phyloP scores from a whole-genome alignment of 2,329 filamentous ascomycete species.

The Stachybotrys chartarum region DNA sequence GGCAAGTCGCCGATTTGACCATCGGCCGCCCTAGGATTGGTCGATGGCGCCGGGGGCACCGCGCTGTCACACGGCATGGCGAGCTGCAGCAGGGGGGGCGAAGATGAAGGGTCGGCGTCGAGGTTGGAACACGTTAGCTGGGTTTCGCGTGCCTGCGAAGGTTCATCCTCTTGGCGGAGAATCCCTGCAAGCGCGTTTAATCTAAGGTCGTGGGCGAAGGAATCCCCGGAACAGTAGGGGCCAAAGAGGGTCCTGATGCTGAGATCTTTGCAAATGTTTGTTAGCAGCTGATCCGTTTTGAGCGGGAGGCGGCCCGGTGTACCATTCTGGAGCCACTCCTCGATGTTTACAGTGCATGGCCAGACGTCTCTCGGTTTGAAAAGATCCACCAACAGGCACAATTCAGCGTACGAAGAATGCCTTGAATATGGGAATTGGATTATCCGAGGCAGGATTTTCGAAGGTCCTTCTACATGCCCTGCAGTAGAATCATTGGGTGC shows the following conservation, averaged over 20 bases:
- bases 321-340: slow-evolving; percentile 52
- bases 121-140: neutral
- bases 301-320: slow-evolving; percentile 4
- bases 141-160: neutral
- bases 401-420: slow-evolving; percentile 79
- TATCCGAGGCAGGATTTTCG: slow-evolving; percentile 23
- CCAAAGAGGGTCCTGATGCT: slow-evolving; percentile 69
- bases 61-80: neutral
- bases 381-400: slow-evolving; percentile 59
- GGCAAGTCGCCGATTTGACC: neutral
- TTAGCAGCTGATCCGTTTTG: no score
- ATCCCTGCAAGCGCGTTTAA: slow-evolving; percentile 35
- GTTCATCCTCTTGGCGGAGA: neutral
- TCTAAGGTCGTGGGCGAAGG: slow-evolving; percentile 58
- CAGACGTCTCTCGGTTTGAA: slow-evolving; percentile 72
- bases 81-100: neutral
- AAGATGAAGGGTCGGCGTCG: neutral
- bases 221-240: slow-evolving; percentile 50
- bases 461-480: neutral
- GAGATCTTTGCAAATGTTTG: slow-evolving; percentile 24
- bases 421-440: slow-evolving; percentile 77
- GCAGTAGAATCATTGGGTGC: neutral
- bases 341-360: slow-evolving; percentile 68
- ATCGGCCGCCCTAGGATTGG: neutral
- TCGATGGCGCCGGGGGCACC: neutral